A percentile compares a stretch with the other conserved stretches of the same genome.
phyloP scores from a whole-genome alignment of 2,329 filamentous ascomycete species.

The Penicillium palitans region DNA sequence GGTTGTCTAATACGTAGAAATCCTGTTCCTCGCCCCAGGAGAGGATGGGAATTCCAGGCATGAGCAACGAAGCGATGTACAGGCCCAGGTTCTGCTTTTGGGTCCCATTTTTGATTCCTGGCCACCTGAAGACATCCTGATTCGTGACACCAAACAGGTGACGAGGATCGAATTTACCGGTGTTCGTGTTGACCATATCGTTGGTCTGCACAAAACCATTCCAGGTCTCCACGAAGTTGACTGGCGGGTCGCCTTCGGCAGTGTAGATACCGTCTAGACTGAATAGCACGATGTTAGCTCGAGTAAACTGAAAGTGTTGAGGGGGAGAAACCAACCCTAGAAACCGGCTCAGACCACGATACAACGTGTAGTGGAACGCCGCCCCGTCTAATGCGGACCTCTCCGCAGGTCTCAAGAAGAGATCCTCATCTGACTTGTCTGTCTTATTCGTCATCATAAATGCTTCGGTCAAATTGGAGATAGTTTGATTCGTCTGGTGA shows the following conservation, averaged over 20 bases:
- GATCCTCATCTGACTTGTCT: slow-evolving; percentile 36
- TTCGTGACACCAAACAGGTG: slow-evolving; percentile 66
- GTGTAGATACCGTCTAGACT: slow-evolving; percentile 56
- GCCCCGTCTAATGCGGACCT: slow-evolving; percentile 59
- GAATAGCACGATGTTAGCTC: not conserved
- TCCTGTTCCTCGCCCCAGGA: slow-evolving; percentile 68
- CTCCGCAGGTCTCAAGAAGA: slow-evolving; percentile 51
- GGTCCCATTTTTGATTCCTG: slow-evolving; percentile 55
- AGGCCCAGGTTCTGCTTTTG: slow-evolving; percentile 58
- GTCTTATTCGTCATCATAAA: slow-evolving; percentile 48
- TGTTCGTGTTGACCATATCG: slow-evolving; percentile 61
- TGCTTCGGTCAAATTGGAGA: slow-evolving; percentile 50
- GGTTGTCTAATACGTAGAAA: slow-evolving; percentile 64
- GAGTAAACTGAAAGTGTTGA: not conserved
- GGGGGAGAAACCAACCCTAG: slow-evolving; percentile 42
- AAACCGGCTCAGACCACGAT: slow-evolving; percentile 61
- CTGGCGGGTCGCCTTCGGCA: slow-evolving; percentile 54
- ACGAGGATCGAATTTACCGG: slow-evolving; percentile 61
- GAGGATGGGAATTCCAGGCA: slow-evolving; percentile 61
- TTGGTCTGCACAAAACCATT: slow-evolving; percentile 57
- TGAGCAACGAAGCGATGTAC: slow-evolving; percentile 59
- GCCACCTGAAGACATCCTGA: slow-evolving; percentile 67
- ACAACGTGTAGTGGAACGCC: slow-evolving; percentile 64
- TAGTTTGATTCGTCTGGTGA: slow-evolving; percentile 54
- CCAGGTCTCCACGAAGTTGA: slow-evolving; percentile 58